Conservation (phyloP, 306 rosid genomes). For the Lathyrus tuberosus region DNA sequence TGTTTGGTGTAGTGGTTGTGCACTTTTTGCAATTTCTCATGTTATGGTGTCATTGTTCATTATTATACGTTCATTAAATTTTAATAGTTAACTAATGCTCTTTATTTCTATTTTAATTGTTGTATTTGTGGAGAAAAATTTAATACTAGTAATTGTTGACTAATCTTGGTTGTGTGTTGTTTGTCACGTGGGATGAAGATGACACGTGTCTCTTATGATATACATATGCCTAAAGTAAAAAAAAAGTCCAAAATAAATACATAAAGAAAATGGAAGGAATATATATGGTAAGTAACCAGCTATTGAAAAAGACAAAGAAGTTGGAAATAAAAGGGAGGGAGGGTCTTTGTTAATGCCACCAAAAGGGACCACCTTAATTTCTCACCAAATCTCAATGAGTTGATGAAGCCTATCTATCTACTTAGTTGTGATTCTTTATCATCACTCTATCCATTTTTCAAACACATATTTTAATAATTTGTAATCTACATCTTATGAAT, state of each 20-base stretch:
- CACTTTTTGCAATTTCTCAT: constrained; percentile 29
- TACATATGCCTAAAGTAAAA: too few species aligned
- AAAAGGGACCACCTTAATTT: constrained; percentile 39
- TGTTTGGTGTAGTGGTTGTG: constrained; percentile 59
- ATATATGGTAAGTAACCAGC: constrained; percentile 1
- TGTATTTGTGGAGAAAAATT: too few species aligned
- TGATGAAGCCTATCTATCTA: constrained; percentile 18
- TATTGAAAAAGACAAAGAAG: constrained; percentile 13
- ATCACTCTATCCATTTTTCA: not conserved
- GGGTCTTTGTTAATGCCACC: constrained; percentile 33
- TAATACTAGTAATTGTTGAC: too few species aligned
- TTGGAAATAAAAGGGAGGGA: not conserved
- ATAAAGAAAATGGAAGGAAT: not conserved
- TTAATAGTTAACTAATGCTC: too few species aligned
- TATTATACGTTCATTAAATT: too few species aligned
- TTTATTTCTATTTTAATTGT: too few species aligned
- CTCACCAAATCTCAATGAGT: constrained; percentile 37
- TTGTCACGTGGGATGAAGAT: too few species aligned
- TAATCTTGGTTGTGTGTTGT: too few species aligned
- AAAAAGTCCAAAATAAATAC: constrained; percentile 18
- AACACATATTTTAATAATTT: too few species aligned
- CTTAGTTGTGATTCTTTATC: not conserved
- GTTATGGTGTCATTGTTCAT: not conserved
- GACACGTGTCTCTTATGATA: too few species aligned
- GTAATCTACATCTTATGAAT: not conserved